Conservation (phyloP, 2,329 filamentous ascomycete genomes). For the Ilyonectria mors-panacis region DNA sequence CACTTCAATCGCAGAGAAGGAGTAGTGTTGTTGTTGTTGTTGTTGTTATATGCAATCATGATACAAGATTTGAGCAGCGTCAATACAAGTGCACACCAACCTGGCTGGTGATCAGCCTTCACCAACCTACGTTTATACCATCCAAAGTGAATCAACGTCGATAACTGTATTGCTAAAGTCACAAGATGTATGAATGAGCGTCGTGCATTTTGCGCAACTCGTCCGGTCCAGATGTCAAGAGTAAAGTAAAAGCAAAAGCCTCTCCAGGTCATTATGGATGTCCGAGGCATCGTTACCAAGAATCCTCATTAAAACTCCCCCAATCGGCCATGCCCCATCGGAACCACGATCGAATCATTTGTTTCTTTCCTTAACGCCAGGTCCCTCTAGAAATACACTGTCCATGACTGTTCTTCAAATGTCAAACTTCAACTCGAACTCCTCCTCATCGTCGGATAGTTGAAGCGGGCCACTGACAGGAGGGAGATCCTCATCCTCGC, state of each 20-base stretch:
- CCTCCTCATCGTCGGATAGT: conserved; percentile 63
- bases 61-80: too few relatives aligned
- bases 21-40: too few relatives aligned
- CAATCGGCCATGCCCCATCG: conserved; percentile 1
- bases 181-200: conserved; percentile 14
- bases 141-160: background rate
- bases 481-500: conserved; percentile 53
- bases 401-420: conserved; percentile 36
- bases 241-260: conserved; percentile 7
- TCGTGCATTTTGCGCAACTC: conserved; percentile 10
- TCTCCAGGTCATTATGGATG: conserved; percentile 11
- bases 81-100: too few relatives aligned
- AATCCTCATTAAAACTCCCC: conserved; percentile 22
- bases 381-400: conserved; percentile 32
- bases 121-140: background rate
- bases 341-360: background rate
- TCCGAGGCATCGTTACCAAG: background rate
- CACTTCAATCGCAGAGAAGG: too few relatives aligned
- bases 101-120: background rate
- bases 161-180: background rate
- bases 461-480: conserved; percentile 42
- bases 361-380: conserved; percentile 39
- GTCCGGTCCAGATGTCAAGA: background rate
- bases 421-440: conserved; percentile 69
- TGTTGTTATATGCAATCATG: too few relatives aligned